These are phyloP conservation scores for Thelonectria blattea DNA, from an alignment of 2,329 filamentous ascomycete species.

Conservation along the genomic window DNA sequence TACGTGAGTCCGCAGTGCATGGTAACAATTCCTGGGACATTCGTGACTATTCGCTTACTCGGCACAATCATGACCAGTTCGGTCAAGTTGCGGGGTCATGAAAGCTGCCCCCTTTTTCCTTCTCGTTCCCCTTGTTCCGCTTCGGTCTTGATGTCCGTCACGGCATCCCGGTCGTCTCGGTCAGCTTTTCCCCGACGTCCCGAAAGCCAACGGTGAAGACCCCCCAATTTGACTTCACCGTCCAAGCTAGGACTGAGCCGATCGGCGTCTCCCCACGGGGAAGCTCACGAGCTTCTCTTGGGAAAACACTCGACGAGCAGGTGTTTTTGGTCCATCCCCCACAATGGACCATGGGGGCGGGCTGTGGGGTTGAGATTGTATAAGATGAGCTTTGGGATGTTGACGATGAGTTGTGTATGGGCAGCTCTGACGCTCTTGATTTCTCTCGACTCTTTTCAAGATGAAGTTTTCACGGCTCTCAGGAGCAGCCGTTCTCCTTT, in stretches of 20 bases:
- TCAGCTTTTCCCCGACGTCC: constrained; percentile 28
- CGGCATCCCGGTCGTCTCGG: constrained; percentile 9
- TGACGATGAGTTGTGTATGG: not conserved
- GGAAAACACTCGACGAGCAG: constrained; percentile 19
- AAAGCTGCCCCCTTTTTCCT: not conserved
- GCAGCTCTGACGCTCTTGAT: constrained; percentile 10
- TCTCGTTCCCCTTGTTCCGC: not conserved
- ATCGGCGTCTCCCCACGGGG: constrained; percentile 36
- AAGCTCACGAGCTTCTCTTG: constrained; percentile 21
- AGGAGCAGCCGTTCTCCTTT: constrained; percentile 23
- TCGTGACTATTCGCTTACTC: constrained; percentile 17
- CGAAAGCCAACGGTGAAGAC: constrained; percentile 23
- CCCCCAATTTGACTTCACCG: constrained; percentile 18
- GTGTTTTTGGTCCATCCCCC: constrained; percentile 24
- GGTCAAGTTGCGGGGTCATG: constrained; percentile 19
- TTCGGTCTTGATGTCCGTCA: not conserved
- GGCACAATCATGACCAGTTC: constrained; percentile 2
- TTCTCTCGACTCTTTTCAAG: constrained; percentile 2
- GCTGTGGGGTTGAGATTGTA: constrained; percentile 29
- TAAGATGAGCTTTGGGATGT: constrained; percentile 13
- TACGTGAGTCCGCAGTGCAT: constrained; percentile 27
- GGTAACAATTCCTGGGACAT: constrained; percentile 28
- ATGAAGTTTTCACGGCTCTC: constrained; percentile 37
- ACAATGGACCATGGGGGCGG: constrained; percentile 30
- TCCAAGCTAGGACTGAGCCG: constrained; percentile 28